Evolutionary conservation across 768 basidiomycete species (phyloP).

Genomic region (Mycena rebaudengoi): DNA sequence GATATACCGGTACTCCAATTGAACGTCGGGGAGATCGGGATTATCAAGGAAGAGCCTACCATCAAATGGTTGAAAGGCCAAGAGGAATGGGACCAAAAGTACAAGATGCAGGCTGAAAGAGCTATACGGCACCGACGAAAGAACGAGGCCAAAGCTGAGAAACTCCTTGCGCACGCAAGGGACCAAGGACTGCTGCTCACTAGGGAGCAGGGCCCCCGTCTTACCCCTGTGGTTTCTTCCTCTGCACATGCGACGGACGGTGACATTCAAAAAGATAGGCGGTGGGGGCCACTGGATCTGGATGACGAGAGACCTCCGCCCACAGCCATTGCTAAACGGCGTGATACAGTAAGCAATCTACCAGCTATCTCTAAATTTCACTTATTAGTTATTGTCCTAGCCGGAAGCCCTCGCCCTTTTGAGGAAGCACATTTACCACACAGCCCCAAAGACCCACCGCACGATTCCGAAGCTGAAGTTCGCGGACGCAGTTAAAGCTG

Average conservation of each 20-base stretch:
- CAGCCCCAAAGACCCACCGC: conserved; percentile 61
- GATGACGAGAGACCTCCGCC: conserved; percentile 76
- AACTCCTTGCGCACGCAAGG: conserved; percentile 53
- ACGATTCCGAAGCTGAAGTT: conserved; percentile 58
- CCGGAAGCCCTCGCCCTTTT: conserved; percentile 62
- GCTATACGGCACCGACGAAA: conserved; percentile 54
- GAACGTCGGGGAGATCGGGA: conserved; percentile 64
- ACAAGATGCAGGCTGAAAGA: conserved; percentile 47
- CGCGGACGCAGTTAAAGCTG: conserved; percentile 54
- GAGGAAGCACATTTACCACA: conserved; percentile 64
- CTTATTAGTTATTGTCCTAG: conserved; percentile 37
- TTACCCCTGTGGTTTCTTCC: conserved; percentile 11
- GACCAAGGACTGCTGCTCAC: conserved; percentile 53
- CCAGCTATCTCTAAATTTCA: neutral
- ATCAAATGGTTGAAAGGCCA: conserved; percentile 73
- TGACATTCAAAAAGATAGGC: conserved; percentile 47
- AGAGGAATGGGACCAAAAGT: conserved; percentile 67
- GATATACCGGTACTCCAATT: conserved; percentile 64
- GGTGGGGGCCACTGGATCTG: conserved; percentile 67
- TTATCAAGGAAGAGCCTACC: conserved; percentile 78
- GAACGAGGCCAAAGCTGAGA: conserved; percentile 54
- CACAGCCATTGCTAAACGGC: conserved; percentile 72
- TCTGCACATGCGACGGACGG: conserved; percentile 32
- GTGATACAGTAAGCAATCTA: conserved; percentile 67
- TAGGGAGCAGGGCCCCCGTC: conserved; percentile 8